Base-by-base conservation (phyloP, 129 eudicot species). In the Flaveria robusta region DNA sequence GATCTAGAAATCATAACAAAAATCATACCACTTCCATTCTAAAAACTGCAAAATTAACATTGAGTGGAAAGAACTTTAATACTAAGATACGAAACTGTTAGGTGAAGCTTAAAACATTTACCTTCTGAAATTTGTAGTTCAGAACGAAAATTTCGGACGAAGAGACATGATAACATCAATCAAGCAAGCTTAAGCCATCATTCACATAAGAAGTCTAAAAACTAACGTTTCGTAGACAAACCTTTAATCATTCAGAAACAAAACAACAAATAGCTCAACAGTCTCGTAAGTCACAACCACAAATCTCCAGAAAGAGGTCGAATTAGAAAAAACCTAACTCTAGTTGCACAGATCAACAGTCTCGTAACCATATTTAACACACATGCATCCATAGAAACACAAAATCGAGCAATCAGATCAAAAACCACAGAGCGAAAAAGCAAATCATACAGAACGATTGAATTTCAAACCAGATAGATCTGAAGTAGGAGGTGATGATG, bases 391-490 rank as follows among this genome's bases (percentile, higher is more conserved):
- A 41, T 24, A 39, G 18, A 24, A n/a, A 24, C 34, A n/a, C 6
- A 37, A 68, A 45, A n/a, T 23, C 71, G 34, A 71, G 19, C 16
- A 27, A 60, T 71, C 67, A 79, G 83, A 79, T 72, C 83, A 58
- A 13, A 37, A 62, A 34, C 0, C 39, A 34, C 7, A 34, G 3
- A 34, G 43, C 18, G 18, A 18, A 14, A 65, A 46, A 26, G 3
- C 7, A 31, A 39, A 77, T 1, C 50, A 65, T 9, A 55, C 42
- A 54, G 13, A 39, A 20, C 1, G 14, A 8, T 60, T 60, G 60
- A 68, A 46, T 34, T 59, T 75, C 42, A 74, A 74, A 76, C 13
- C 41, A 42, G 8, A 51, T 81, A 83, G 96, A 90, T 90, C 92
- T 81, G 80, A 71, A 74, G 43, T 4, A 10, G 9, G 60, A 64